Percentiles rank a stretch among this genome's conserved stretches.
phyloP scores from a whole-genome alignment of 768 basidiomycete genomes.

The Pulveroboletus sp. region DNA sequence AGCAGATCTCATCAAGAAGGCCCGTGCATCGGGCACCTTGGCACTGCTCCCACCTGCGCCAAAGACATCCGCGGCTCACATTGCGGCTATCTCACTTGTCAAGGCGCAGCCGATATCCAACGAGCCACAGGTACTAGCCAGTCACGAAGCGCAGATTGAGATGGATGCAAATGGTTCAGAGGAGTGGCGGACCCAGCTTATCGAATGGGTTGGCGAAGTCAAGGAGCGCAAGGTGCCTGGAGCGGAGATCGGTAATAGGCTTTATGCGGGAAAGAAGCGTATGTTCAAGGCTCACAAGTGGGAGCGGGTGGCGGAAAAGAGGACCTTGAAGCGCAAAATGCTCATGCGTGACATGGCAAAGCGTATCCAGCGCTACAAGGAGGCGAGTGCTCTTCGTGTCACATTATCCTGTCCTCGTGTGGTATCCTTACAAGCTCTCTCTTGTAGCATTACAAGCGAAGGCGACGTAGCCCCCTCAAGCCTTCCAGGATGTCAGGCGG shows the following conservation, averaged over 20 bases:
- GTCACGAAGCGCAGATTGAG: neutral
- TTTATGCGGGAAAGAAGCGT: constrained; percentile 72
- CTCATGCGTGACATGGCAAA: constrained; percentile 67
- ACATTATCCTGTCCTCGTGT: neutral
- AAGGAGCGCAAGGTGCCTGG: constrained; percentile 42
- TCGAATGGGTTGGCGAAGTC: constrained; percentile 41
- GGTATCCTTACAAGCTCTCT: neutral
- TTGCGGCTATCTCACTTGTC: constrained; percentile 18
- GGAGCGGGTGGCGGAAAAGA: constrained; percentile 56
- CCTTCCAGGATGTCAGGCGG: constrained; percentile 42
- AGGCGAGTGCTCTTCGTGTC: constrained; percentile 38
- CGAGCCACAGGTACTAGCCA: neutral
- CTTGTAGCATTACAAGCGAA: constrained; percentile 31
- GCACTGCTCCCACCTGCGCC: constrained; percentile 66
- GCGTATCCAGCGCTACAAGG: constrained; percentile 62
- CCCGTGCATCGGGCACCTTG: constrained; percentile 47
- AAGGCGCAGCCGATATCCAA: constrained; percentile 12
- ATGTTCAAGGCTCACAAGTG: constrained; percentile 96
- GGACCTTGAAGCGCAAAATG: constrained; percentile 44
- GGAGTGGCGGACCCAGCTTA: constrained; percentile 19
- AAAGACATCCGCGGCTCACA: constrained; percentile 39
- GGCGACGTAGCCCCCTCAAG: constrained; percentile 55
- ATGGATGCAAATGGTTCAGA: neutral
- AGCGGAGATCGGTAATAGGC: constrained; percentile 51
- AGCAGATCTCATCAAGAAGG: constrained; percentile 72